phyloP scores from a whole-genome alignment of 2,329 filamentous ascomycete genomes.

The Furcasterigmium sp. region DNA sequence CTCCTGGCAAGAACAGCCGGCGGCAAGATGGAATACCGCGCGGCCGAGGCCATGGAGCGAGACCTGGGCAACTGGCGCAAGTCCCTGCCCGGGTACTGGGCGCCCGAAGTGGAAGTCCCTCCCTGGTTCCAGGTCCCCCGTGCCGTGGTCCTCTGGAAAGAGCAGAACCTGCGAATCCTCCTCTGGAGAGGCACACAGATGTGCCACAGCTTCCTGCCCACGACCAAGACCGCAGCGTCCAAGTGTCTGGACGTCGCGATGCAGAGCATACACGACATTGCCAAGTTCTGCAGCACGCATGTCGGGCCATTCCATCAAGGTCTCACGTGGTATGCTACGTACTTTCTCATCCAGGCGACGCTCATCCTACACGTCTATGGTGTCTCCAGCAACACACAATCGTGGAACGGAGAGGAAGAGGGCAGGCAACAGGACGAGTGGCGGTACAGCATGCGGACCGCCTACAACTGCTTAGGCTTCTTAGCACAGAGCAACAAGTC shows the following conservation, averaged over 20 bases:
- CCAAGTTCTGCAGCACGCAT: slow-evolving; percentile 24
- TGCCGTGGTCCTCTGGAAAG: slow-evolving; percentile 33
- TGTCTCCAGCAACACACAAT: background rate
- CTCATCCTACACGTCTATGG: slow-evolving; percentile 33
- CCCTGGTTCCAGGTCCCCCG: slow-evolving; percentile 28
- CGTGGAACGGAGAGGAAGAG: background rate
- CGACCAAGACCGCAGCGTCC: slow-evolving; percentile 18
- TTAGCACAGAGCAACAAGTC: slow-evolving; percentile 4
- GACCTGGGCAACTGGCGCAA: slow-evolving; percentile 26
- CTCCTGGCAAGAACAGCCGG: slow-evolving; percentile 29
- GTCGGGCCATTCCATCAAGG: slow-evolving; percentile 22
- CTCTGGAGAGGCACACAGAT: slow-evolving; percentile 30
- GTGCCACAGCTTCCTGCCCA: slow-evolving; percentile 23
- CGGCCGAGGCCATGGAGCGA: slow-evolving; percentile 31
- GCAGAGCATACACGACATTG: slow-evolving; percentile 28
- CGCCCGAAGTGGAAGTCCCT: slow-evolving; percentile 16
- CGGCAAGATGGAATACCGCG: slow-evolving; percentile 25
- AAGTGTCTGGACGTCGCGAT: slow-evolving; percentile 32
- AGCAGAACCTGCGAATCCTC: slow-evolving; percentile 36
- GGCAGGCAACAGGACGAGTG: slow-evolving; percentile 7
- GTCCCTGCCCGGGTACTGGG: slow-evolving; percentile 26
- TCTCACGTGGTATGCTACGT: slow-evolving; percentile 35
- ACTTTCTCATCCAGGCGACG: slow-evolving; percentile 37
- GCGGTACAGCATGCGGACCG: background rate
- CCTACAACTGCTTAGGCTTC: background rate